phyloP scores from a whole-genome alignment of 345 rosid genomes.

The Arabidopsis suecica region DNA sequence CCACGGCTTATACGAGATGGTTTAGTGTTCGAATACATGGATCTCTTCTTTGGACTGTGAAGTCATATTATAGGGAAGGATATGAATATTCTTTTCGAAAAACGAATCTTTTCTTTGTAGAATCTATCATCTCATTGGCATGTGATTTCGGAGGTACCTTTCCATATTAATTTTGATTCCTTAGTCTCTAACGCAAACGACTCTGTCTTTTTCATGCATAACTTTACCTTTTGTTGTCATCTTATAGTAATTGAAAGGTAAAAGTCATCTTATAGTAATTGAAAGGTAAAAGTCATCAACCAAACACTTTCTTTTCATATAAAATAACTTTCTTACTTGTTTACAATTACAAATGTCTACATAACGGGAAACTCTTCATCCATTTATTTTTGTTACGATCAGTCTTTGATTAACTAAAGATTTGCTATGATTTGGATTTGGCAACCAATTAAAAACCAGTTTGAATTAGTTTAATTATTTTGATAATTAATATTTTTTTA shows the following conservation, averaged over 20 bases:
- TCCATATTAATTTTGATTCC: constrained; percentile 33
- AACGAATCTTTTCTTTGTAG: constrained; percentile 27
- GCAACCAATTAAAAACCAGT: neutral
- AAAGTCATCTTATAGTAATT: constrained; percentile 11
- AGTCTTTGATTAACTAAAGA: neutral
- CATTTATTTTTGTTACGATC: neutral
- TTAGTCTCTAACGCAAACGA: constrained; percentile 38
- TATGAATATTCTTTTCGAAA: neutral
- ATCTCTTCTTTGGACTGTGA: neutral
- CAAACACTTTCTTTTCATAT: neutral
- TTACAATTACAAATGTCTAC: constrained; percentile 19
- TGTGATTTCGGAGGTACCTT: constrained; percentile 22
- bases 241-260: constrained; percentile 8
- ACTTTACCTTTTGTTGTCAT: constrained; percentile 13
- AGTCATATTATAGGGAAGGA: constrained; percentile 8
- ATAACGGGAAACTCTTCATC: constrained; percentile 14
- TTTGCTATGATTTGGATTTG: neutral
- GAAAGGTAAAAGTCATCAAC: constrained; percentile 13
- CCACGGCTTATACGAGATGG: neutral
- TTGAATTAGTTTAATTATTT: neutral
- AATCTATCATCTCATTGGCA: constrained; percentile 37
- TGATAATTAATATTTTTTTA: neutral
- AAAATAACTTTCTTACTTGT: constrained; percentile 9
- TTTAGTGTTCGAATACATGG: neutral
- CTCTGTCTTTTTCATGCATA: constrained; percentile 1